Conservation (phyloP, 2,329 filamentous ascomycete genomes). For the Grosmannia penicillata region DNA sequence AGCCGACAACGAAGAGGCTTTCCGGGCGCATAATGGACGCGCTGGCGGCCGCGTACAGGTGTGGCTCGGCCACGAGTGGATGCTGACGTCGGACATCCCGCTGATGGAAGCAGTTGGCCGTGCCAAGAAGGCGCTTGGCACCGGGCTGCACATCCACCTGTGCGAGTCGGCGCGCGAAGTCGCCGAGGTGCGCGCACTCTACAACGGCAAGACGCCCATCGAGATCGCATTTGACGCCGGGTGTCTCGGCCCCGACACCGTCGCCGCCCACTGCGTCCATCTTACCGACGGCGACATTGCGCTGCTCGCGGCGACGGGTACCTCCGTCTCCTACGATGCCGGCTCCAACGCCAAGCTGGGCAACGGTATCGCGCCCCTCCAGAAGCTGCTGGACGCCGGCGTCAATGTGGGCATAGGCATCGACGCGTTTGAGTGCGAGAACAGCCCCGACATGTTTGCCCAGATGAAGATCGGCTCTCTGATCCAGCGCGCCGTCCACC, state of each 20-base stretch:
- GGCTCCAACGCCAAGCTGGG: slow-evolving; percentile 3
- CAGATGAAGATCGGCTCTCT: slow-evolving; percentile 4
- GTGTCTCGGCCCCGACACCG: slow-evolving; percentile 1
- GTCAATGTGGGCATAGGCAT: slow-evolving; percentile 5
- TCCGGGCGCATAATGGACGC: background rate
- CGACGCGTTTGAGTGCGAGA: slow-evolving; percentile 4
- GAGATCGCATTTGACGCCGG: slow-evolving; percentile 2
- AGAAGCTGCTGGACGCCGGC: slow-evolving; percentile 1
- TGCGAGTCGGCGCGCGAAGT: slow-evolving; percentile 4
- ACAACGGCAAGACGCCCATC: slow-evolving; percentile 1
- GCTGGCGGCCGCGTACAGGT: background rate
- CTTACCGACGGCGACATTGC: slow-evolving; percentile 1
- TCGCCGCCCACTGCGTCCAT: slow-evolving; percentile 3
- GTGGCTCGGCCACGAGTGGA: slow-evolving; percentile 4
- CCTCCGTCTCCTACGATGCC: slow-evolving; percentile 2
- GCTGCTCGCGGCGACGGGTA: slow-evolving; percentile 1
- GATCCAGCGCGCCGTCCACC: slow-evolving; percentile 1
- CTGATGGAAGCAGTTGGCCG: background rate
- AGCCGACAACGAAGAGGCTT: slow-evolving; percentile 2
- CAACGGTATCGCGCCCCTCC: slow-evolving; percentile 2
- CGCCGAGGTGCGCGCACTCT: background rate
- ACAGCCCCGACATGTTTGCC: slow-evolving; percentile 5
- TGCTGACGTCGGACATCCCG: slow-evolving; percentile 3
- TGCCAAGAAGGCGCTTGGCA: slow-evolving; percentile 1
- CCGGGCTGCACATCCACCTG: slow-evolving; percentile 2